phyloP scores from a whole-genome alignment of 1,284 basidiomycete genomes.

The Tylopilus sp. region DNA sequence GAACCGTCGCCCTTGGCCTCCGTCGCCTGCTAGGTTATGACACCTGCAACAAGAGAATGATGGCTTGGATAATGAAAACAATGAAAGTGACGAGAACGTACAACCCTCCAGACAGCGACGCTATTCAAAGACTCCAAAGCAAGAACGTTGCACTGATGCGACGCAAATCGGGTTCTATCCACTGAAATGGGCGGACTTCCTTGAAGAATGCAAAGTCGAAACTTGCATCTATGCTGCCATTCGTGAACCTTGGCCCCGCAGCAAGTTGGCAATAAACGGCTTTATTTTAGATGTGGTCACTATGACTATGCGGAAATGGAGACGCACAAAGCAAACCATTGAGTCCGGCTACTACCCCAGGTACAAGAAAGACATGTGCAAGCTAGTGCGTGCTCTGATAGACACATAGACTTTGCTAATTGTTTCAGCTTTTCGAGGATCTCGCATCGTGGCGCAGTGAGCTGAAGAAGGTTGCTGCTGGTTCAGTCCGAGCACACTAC shows the following conservation, averaged over 20 bases:
- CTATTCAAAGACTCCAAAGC: neutral
- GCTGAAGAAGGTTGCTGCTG: neutral
- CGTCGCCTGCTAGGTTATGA: neutral
- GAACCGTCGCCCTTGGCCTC: conserved; percentile 1
- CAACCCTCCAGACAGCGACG: neutral
- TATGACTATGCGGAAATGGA: neutral
- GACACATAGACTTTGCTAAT: neutral
- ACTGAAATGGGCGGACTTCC: neutral
- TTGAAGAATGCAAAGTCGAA: conserved; percentile 6
- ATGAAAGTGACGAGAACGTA: neutral
- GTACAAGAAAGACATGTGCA: neutral
- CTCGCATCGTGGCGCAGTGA: neutral
- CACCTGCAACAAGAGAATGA: neutral
- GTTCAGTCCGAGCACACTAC: no score
- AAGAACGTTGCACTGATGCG: neutral
- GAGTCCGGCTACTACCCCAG: neutral
- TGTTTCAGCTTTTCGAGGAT: conserved; percentile 1
- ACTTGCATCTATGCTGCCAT: neutral
- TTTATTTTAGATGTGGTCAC: conserved; percentile 1
- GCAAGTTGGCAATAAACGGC: neutral
- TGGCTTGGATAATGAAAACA: neutral
- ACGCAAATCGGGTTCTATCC: conserved; percentile 4
- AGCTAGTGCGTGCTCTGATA: conserved; percentile 1
- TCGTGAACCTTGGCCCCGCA: neutral
- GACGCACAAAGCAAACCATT: neutral